A percentile compares a stretch with the other conserved stretches of the same genome.
phyloP scores from a whole-genome alignment of 140 eudicot genomes.

The Bidens hawaiensis region DNA sequence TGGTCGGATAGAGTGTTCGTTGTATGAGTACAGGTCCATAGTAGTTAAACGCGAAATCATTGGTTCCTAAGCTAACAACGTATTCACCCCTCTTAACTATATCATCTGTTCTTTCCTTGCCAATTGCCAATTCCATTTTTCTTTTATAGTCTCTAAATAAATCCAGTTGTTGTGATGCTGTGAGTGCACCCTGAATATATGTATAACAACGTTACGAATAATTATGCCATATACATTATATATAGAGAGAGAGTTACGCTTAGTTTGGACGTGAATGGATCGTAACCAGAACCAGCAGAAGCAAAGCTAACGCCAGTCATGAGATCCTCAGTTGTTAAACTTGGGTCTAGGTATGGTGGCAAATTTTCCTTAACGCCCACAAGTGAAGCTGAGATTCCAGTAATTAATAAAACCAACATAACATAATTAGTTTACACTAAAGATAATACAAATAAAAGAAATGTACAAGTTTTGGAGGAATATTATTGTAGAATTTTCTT shows the following conservation, averaged over 20 bases:
- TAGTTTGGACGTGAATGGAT: slow-evolving; percentile 14
- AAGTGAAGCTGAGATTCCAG: slow-evolving; percentile 23
- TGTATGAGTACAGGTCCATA: slow-evolving; percentile 19
- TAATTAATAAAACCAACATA: no score
- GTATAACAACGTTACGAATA: neutral
- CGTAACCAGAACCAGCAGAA: slow-evolving; percentile 27
- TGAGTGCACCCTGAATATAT: slow-evolving; percentile 20
- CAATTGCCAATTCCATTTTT: slow-evolving; percentile 23
- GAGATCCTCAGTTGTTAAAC: slow-evolving; percentile 18
- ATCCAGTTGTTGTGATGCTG: slow-evolving; percentile 28
- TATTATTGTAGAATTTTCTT: no score
- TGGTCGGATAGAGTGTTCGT: slow-evolving; percentile 22
- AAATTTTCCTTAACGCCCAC: slow-evolving; percentile 25
- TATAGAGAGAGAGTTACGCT: slow-evolving; percentile 2
- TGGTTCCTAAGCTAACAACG: slow-evolving; percentile 32
- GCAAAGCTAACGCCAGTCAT: slow-evolving; percentile 38
- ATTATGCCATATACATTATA: no score
- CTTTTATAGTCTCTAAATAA: slow-evolving; percentile 28
- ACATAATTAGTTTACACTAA: no score
- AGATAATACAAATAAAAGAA: no score
- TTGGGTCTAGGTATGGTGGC: slow-evolving; percentile 24
- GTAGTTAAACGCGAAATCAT: slow-evolving; percentile 34
- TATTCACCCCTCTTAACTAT: slow-evolving; percentile 25
- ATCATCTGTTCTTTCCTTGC: slow-evolving; percentile 35
- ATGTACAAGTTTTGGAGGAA: no score